phyloP scores from a whole-genome alignment of 2,329 filamentous ascomycete genomes.

The Aspergillus sojae region DNA sequence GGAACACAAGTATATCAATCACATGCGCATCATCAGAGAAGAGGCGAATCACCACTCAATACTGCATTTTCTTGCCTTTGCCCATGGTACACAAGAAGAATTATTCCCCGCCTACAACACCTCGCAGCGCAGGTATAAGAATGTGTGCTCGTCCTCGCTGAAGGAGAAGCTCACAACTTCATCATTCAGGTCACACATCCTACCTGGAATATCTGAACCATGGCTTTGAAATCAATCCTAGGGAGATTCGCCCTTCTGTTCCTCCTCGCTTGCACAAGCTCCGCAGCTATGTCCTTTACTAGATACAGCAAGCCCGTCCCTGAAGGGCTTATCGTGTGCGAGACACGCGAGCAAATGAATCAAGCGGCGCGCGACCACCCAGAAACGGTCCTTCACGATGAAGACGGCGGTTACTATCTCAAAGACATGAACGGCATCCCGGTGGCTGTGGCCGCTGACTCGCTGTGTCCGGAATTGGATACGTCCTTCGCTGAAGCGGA shows the following conservation, averaged over 20 bases:
- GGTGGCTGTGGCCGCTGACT: conserved; percentile 2
- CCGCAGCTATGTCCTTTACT: background rate
- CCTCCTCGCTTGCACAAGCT: background rate
- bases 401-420: conserved; percentile 10
- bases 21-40: background rate
- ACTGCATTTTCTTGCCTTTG: background rate
- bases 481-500: conserved; percentile 2
- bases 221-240: background rate
- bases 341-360: conserved; percentile 9
- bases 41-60: background rate
- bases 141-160: no score
- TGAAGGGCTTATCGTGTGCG: conserved; percentile 4
- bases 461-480: conserved; percentile 2
- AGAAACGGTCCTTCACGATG: conserved; percentile 4
- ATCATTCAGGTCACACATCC: background rate
- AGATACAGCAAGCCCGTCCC: conserved; percentile 23
- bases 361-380: background rate
- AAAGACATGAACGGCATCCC: conserved; percentile 2
- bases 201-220: background rate
- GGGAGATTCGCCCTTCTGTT: background rate
- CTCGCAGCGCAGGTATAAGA: no score
- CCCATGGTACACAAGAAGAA: background rate
- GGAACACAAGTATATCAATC: background rate
- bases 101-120: no score
- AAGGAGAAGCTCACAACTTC: background rate